Evolutionary conservation across 2,329 filamentous ascomycete genomes (phyloP).

Genomic region (Nakataea oryzae): DNA sequence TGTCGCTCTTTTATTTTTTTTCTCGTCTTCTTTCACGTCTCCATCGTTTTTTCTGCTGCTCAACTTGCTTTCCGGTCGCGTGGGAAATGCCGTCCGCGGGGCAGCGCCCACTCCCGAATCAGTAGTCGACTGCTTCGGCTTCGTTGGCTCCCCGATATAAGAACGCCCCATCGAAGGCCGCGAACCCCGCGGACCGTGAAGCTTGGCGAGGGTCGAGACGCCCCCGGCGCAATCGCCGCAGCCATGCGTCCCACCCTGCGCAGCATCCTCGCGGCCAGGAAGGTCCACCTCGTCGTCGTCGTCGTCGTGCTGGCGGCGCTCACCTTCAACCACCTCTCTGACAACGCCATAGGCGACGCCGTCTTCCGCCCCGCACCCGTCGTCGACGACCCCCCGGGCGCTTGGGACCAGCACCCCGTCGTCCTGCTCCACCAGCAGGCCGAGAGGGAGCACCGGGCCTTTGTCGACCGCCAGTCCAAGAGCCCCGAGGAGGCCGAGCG

Average conservation of each 20-base stretch:
- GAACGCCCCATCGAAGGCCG: too few species aligned
- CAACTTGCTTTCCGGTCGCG: too few species aligned
- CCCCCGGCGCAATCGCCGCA: not conserved
- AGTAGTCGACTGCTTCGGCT: too few species aligned
- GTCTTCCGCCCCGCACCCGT: not conserved
- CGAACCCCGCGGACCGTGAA: too few species aligned
- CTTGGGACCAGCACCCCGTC: not conserved
- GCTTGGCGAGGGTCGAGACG: not conserved
- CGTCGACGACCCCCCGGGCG: not conserved
- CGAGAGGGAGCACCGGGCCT: not conserved
- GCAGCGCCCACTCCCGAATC: too few species aligned
- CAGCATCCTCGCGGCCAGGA: not conserved
- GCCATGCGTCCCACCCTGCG: too few species aligned
- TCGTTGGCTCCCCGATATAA: too few species aligned
- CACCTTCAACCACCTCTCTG: not conserved
- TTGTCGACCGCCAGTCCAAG: not conserved
- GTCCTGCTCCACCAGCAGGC: not conserved
- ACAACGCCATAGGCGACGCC: not conserved
- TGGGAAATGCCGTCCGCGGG: too few species aligned
- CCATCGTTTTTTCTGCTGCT: too few species aligned
- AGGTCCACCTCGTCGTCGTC: not conserved
- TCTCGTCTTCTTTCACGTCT: too few species aligned
- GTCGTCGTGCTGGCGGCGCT: not conserved
- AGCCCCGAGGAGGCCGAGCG: not conserved
- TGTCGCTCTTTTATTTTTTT: too few species aligned